Base-by-base conservation (phyloP, 1,284 basidiomycete species). In the Mycosarcoma mackinlayi region DNA sequence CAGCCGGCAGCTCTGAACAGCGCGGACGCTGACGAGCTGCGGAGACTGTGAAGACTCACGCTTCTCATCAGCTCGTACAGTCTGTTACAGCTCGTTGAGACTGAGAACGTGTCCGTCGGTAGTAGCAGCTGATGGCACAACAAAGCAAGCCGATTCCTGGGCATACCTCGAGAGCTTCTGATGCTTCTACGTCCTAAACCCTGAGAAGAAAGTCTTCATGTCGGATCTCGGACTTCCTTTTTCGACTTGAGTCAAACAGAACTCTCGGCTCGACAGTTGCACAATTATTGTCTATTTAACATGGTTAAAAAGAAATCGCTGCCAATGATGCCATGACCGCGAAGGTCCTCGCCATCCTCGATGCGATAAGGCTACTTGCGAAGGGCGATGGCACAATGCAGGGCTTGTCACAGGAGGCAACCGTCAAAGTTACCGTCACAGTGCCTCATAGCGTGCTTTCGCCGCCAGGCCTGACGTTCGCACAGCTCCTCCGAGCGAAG, bases 261-360 rank as follows among this genome's bases (percentile, higher is more conserved):
- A n/a, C n/a, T n/a, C n/a, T n/a, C n/a, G n/a, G n/a, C n/a, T n/a
- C n/a, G n/a, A n/a, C n/a, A n/a, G n/a, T 38, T 42, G 2, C 18
- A 55, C 28, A 9, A n/a, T 21, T 23, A 9, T 37, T 5, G 16
- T 6, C 37, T 21, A 33, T 21, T 16, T 50, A 25, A 40, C 37
- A 40, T 4, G 6, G 6, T 25, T 0, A 14, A 2, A 14, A 7
- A 30, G n/a, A 14, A 38, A 38, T 19, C 19, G 8, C 8, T n/a
- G 24, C 16, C 16, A 42, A 65, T 65, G 63, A 47, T 65, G 63
- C 48, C 63, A 65, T 65, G 56, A 65, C 63, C 35, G 41, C 37
- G 16, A 65, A 40, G 63, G 63, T 65, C 51, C 63, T 65, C 56
- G 63, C 42, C 56, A 59, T 65, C 35, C 8, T 42, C n/a, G 23